These are phyloP conservation scores for Haplosporangium gracile DNA, from an alignment of 192 early-diverging fungal genomes.

Conservation along the genomic window DNA sequence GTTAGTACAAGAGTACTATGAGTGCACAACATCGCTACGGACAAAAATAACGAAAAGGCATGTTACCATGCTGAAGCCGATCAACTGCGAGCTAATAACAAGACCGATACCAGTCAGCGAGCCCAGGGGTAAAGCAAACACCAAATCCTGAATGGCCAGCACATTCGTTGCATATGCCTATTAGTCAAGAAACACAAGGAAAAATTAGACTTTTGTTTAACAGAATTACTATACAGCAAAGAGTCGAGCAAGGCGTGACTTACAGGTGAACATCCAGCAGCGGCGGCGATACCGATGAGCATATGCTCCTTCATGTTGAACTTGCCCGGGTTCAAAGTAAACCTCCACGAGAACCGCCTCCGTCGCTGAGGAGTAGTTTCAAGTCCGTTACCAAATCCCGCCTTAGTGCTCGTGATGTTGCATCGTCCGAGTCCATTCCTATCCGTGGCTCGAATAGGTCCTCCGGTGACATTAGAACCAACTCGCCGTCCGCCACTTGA, in stretches of 20 bases:
- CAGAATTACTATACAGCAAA: background rate
- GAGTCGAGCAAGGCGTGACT: background rate
- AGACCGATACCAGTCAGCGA: conserved; percentile 30
- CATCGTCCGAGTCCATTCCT: conserved; percentile 10
- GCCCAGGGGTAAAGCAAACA: conserved; percentile 29
- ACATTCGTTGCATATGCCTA: conserved; percentile 52
- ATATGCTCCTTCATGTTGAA: conserved; percentile 82
- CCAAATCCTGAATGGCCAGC: conserved; percentile 37
- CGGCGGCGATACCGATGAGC: conserved; percentile 70
- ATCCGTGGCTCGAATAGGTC: conserved; percentile 18
- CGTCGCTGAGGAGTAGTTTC: background rate
- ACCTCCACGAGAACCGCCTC: conserved; percentile 20
- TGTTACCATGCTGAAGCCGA: conserved; percentile 53
- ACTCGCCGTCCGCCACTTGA: conserved; percentile 14
- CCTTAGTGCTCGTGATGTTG: conserved; percentile 12
- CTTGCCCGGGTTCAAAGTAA: conserved; percentile 47
- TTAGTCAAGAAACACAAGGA: background rate
- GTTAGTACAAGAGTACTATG: background rate
- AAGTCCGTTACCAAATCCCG: background rate
- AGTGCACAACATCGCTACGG: background rate
- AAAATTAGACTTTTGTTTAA: background rate
- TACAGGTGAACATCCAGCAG: conserved; percentile 63
- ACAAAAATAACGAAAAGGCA: background rate
- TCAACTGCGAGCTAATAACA: conserved; percentile 43
- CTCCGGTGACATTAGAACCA: background rate